These are phyloP conservation scores for Botrytis fragariae DNA, from an alignment of 2,329 filamentous ascomycete species.

Conservation along the genomic window DNA sequence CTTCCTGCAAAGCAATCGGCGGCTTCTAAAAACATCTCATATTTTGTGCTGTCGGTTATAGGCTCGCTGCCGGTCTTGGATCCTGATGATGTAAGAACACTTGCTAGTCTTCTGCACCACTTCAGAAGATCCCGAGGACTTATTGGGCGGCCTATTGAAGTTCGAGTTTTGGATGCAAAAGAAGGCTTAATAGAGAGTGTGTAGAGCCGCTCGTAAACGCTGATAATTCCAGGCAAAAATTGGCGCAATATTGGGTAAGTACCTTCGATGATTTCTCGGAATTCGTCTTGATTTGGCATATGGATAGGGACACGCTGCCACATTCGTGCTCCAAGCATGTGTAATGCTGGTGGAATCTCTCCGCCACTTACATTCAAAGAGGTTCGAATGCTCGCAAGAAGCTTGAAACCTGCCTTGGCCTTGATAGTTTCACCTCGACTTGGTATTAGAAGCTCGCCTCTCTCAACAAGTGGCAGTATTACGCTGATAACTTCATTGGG, in stretches of 20 bases:
- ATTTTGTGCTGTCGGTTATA: slow-evolving; percentile 67
- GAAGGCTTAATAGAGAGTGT: slow-evolving; percentile 44
- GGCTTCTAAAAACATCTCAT: slow-evolving; percentile 90
- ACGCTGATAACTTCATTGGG: slow-evolving; percentile 94
- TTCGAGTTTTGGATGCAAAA: slow-evolving; percentile 48
- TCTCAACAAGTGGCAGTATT: slow-evolving; percentile 86
- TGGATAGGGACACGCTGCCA: slow-evolving; percentile 77
- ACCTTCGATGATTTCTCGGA: slow-evolving; percentile 68
- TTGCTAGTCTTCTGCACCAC: slow-evolving; percentile 76
- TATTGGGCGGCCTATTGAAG: slow-evolving; percentile 51
- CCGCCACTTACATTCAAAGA: slow-evolving; percentile 64
- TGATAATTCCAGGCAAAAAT: slow-evolving; percentile 57
- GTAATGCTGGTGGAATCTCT: slow-evolving; percentile 62
- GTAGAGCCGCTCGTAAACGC: slow-evolving; percentile 56
- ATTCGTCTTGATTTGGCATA: slow-evolving; percentile 64
- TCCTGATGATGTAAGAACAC: slow-evolving; percentile 59
- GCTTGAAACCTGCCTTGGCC: slow-evolving; percentile 80
- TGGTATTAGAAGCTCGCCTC: slow-evolving; percentile 85
- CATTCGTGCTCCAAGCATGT: slow-evolving; percentile 77
- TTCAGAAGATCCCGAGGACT: slow-evolving; percentile 82
- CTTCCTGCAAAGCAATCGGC: slow-evolving; percentile 89
- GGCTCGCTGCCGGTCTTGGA: slow-evolving; percentile 67
- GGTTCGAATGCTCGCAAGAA: slow-evolving; percentile 88
- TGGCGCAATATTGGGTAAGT: slow-evolving; percentile 68
- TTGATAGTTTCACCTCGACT: slow-evolving; percentile 82